Evolutionary conservation across 345 rosid genomes (phyloP).

Genomic region (Boechera stricta): DNA sequence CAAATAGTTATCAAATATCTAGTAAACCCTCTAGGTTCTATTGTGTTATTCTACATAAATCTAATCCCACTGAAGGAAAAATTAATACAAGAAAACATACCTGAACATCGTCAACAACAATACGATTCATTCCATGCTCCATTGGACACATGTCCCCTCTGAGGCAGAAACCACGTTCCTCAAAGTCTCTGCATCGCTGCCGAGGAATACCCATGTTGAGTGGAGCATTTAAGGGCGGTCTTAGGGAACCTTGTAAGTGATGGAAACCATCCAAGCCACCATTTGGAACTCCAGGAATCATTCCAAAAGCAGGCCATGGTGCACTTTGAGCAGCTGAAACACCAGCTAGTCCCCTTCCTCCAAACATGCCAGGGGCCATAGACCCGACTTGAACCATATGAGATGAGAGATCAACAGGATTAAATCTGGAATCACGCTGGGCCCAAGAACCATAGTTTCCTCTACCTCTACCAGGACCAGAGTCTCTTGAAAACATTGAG

Average conservation of each 20-base stretch:
- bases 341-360: conserved; percentile 76
- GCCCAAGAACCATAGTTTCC: conserved; percentile 82
- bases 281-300: conserved; percentile 75
- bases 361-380: conserved; percentile 60
- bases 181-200: conserved; percentile 94
- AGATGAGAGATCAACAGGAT: conserved; percentile 66
- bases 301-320: conserved; percentile 83
- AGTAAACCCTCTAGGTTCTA: conserved; percentile 18
- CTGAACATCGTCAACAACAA: conserved; percentile 98
- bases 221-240: conserved; percentile 66
- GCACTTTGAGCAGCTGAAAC: conserved; percentile 66
- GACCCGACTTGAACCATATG: conserved; percentile 71
- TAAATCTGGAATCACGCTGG: conserved; percentile 72
- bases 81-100: conserved; percentile 46
- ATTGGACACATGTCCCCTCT: conserved; percentile 99
- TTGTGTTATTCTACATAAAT: background rate
- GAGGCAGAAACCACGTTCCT: conserved; percentile 98
- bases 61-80: background rate
- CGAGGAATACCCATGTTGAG: conserved; percentile 77
- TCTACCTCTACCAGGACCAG: conserved; percentile 81
- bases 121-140: conserved; percentile 99
- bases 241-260: conserved; percentile 73
- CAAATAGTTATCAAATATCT: conserved; percentile 23
- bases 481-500: conserved; percentile 64
- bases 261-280: conserved; percentile 81